A percentile compares a stretch with the other conserved stretches of the same genome.
phyloP scores from a whole-genome alignment of 2,329 filamentous ascomycete genomes.

The Hymenoscyphus fraxineus region DNA sequence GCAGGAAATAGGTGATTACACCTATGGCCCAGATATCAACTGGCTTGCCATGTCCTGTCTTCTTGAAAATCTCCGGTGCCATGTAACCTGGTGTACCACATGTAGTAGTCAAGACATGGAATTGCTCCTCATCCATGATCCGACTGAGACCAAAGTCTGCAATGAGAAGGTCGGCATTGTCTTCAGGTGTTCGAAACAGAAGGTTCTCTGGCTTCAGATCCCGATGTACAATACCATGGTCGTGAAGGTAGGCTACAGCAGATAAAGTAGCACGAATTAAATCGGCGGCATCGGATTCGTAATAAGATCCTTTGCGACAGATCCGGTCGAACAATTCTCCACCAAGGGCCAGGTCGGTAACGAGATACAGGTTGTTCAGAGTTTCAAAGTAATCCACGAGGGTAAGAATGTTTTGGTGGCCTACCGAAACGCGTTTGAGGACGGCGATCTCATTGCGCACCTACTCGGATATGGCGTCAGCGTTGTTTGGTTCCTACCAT shows the following conservation, averaged over 20 bases:
- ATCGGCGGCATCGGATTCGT: constrained; percentile 93
- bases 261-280: constrained; percentile 92
- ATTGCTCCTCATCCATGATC: constrained; percentile 99
- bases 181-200: constrained; percentile 92
- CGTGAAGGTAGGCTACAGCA: constrained; percentile 96
- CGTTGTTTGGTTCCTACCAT: constrained; percentile 1
- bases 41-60: constrained; percentile 94
- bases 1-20: constrained; percentile 96
- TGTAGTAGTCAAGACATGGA: constrained; percentile 94
- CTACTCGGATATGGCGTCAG: constrained; percentile 41
- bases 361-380: constrained; percentile 98
- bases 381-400: constrained; percentile 99
- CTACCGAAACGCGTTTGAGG: constrained; percentile 97
- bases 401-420: constrained; percentile 95
- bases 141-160: constrained; percentile 93
- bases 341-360: constrained; percentile 92
- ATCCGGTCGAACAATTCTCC: constrained; percentile 98
- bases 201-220: constrained; percentile 97
- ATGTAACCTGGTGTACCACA: constrained; percentile 98
- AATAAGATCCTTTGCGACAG: constrained; percentile 97
- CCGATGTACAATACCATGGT: constrained; percentile 97
- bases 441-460: constrained; percentile 98
- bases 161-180: constrained; percentile 94
- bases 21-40: constrained; percentile 98
- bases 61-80: constrained; percentile 99